phyloP scores from a whole-genome alignment of 257 asterid species.

The Solanum acaule region DNA sequence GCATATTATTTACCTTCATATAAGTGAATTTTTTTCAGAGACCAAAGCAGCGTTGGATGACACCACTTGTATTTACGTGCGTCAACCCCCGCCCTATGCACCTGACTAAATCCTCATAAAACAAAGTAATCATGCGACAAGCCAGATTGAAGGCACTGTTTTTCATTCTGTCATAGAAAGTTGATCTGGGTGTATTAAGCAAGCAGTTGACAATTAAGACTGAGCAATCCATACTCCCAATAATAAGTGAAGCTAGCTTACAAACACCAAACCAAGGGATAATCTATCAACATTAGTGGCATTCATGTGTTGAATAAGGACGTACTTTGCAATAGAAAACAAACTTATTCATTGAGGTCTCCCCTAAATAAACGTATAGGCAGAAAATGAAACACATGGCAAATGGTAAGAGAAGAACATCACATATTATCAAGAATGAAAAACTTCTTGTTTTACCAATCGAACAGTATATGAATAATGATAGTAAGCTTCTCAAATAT shows the following conservation, averaged over 20 bases:
- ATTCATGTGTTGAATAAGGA: neutral
- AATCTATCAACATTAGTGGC: neutral
- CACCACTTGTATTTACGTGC: neutral
- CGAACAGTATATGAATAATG: neutral
- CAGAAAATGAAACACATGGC: neutral
- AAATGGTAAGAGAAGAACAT: neutral
- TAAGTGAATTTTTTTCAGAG: neutral
- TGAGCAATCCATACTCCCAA: neutral
- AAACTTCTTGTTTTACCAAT: neutral
- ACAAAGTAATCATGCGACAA: neutral
- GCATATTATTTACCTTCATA: neutral
- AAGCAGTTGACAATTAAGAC: neutral
- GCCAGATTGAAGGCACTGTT: neutral
- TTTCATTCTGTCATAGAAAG: neutral
- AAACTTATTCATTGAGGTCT: neutral
- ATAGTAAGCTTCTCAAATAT: neutral
- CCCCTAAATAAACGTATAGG: neutral
- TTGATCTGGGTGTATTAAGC: neutral
- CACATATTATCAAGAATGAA: neutral
- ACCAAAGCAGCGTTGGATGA: neutral
- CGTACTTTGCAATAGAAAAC: neutral
- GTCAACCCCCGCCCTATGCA: neutral
- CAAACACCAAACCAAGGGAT: neutral
- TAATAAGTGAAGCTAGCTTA: neutral
- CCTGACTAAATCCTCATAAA: neutral